Conservation (phyloP, 2,329 filamentous ascomycete genomes). For the Alternaria metachromatica region DNA sequence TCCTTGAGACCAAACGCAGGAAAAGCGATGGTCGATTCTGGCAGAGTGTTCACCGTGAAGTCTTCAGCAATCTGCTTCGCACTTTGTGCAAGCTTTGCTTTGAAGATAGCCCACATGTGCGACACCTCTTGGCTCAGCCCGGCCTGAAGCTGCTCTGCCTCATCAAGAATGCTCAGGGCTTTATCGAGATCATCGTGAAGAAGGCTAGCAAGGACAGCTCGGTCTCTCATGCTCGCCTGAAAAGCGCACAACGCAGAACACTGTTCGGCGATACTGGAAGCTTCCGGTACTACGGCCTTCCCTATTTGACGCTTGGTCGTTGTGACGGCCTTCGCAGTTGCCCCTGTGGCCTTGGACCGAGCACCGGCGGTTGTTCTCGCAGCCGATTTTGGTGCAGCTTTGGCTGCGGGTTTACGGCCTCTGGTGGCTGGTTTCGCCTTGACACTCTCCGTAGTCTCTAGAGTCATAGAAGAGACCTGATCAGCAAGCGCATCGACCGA, state of each 20-base stretch:
- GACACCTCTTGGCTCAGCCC: conserved; percentile 54
- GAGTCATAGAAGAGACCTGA: conserved; percentile 52
- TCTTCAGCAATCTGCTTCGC: conserved; percentile 77
- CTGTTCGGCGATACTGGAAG: conserved; percentile 35
- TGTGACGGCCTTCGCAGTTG: conserved; percentile 20
- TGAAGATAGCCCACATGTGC: conserved; percentile 67
- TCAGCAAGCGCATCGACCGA: conserved; percentile 49
- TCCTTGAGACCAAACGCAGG: conserved; percentile 65
- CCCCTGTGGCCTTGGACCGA: conserved; percentile 22
- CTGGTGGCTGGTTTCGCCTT: conserved; percentile 22
- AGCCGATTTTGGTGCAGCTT: conserved; percentile 16
- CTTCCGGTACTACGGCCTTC: conserved; percentile 5
- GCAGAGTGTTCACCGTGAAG: conserved; percentile 85
- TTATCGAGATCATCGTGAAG: conserved; percentile 40
- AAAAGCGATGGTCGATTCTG: conserved; percentile 90
- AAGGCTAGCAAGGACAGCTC: conserved; percentile 56
- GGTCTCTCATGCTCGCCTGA: conserved; percentile 57
- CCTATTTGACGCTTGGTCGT: conserved; percentile 19
- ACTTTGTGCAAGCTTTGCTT: conserved; percentile 71
- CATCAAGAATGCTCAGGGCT: conserved; percentile 35
- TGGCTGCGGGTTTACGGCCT: conserved; percentile 32
- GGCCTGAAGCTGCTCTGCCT: conserved; percentile 32
- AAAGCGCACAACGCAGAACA: conserved; percentile 52
- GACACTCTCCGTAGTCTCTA: conserved; percentile 30
- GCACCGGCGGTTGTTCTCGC: conserved; percentile 19